Evolutionary conservation across 768 basidiomycete species (phyloP).

Genomic region (Lactarius quietus): DNA sequence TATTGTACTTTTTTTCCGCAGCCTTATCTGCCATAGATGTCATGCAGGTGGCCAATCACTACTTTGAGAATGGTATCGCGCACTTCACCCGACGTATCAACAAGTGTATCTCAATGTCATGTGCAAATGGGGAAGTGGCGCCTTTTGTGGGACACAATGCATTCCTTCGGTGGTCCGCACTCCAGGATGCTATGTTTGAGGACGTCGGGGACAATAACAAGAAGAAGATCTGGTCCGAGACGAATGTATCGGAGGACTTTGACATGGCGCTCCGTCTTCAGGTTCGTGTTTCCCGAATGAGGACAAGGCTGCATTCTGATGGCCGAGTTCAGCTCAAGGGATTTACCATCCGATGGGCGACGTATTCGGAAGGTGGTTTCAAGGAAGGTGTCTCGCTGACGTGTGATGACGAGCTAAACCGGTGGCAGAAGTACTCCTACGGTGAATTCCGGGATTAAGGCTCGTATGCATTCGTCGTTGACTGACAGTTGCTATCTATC

Average conservation of each 20-base stretch:
- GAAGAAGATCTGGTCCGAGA: slow-evolving; percentile 77
- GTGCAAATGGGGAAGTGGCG: slow-evolving; percentile 77
- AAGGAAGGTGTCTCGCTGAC: slow-evolving; percentile 91
- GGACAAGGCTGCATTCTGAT: neutral
- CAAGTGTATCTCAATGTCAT: slow-evolving; percentile 73
- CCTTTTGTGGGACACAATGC: slow-evolving; percentile 89
- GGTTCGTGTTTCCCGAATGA: slow-evolving; percentile 16
- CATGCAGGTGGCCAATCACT: slow-evolving; percentile 87
- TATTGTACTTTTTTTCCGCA: neutral
- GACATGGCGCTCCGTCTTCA: slow-evolving; percentile 72
- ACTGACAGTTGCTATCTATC: neutral
- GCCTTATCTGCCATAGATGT: slow-evolving; percentile 48
- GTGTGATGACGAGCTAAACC: slow-evolving; percentile 83
- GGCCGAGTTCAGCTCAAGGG: slow-evolving; percentile 40
- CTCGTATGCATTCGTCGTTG: neutral
- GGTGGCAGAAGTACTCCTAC: slow-evolving; percentile 90
- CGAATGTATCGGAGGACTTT: slow-evolving; percentile 80
- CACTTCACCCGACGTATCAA: slow-evolving; percentile 88
- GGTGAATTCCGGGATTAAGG: slow-evolving; percentile 39
- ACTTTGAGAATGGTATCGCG: slow-evolving; percentile 88
- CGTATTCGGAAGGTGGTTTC: slow-evolving; percentile 80
- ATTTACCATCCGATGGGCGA: slow-evolving; percentile 81
- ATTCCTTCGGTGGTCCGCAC: slow-evolving; percentile 84
- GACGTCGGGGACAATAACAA: slow-evolving; percentile 59
- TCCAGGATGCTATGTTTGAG: slow-evolving; percentile 80